Evolutionary conservation across 108 stramenopile species (phyloP), one percentile per base, ranked within the genome.

Genomic region (Schizochytrium sp.): DNA sequence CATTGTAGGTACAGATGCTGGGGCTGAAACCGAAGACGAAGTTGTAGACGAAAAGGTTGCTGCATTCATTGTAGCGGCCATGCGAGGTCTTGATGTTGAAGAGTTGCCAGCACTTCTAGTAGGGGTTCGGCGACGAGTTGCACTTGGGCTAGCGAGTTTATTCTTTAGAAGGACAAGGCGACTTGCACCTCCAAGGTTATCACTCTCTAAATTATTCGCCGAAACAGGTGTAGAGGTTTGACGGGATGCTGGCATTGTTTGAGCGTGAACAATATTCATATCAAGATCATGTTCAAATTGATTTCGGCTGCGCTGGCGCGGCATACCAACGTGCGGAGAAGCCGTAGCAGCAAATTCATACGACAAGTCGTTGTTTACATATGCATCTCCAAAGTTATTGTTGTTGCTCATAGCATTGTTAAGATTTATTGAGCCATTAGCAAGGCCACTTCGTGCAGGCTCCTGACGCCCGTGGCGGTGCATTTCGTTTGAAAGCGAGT

Each of bases 281-380:
- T 69, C 64, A 2, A 44, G 12, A 38, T 69, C 64, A 15, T 69
- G 64, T 7, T 69, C 64, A 44, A 69, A 38, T 2, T 69, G 64
- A 15, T 69, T 69, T 0, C 64, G 64, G 15, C 64, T 69, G 3
- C 64, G 64, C 28, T 69, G 64, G 44, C 64, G 64, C 7, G 40
- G 64, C 2, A 7, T 15, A 3, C 64, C 64, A 38, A 69, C 44
- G 64, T 69, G 64, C 10, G 64, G 64, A 69, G 76, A 83, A 12
- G 50, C 12, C 50, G 76, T 55, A 7, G 76, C 45, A n/a, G 76
- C 76, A 83, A 83, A 83, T 83, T 83, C 76, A 40, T 83, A 83
- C 8, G 76, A 83, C 7, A 83, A n/a, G 28, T 83, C 76, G 2
- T n/a, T 5, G 28, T 38, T 38, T 47, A n/a, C 3, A 5, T 83